These are phyloP conservation scores for Raffaelea albimanens DNA, from an alignment of 2,329 filamentous ascomycete species.

Conservation along the genomic window DNA sequence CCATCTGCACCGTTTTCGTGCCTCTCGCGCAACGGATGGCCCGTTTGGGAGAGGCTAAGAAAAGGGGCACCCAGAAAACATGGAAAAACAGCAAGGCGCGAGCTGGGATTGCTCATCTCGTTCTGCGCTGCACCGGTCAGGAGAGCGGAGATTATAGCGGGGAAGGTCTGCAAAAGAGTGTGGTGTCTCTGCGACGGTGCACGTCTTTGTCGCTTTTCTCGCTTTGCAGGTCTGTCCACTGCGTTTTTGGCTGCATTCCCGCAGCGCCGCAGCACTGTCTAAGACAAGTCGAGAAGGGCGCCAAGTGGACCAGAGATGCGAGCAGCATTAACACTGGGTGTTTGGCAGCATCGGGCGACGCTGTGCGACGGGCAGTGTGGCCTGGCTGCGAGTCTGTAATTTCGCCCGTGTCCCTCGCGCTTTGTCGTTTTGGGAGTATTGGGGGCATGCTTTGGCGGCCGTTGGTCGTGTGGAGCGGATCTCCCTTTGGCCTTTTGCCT, in stretches of 20 bases:
- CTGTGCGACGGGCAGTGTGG: too few species aligned
- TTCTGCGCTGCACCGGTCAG: slow-evolving; percentile 16
- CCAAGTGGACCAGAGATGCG: slow-evolving; percentile 5
- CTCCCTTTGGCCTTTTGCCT: too few species aligned
- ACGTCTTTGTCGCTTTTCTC: too few species aligned
- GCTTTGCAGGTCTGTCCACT: too few species aligned
- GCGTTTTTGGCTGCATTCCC: too few species aligned
- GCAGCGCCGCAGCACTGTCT: slow-evolving; percentile 6
- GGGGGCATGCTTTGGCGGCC: too few species aligned
- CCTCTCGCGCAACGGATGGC: too few species aligned
- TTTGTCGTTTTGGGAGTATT: too few species aligned
- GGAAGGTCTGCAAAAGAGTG: background rate
- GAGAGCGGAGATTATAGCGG: slow-evolving; percentile 18
- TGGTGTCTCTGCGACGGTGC: background rate
- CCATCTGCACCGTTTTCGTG: too few species aligned
- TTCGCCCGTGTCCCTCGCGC: too few species aligned
- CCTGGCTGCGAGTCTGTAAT: background rate
- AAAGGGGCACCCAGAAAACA: background rate
- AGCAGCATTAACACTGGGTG: background rate
- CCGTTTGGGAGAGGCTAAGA: background rate
- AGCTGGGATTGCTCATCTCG: slow-evolving; percentile 10
- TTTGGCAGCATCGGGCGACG: too few species aligned
- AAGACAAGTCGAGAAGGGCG: slow-evolving; percentile 1
- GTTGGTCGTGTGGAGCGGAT: too few species aligned
- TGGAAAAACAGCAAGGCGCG: background rate